phyloP scores from a whole-genome alignment of 2,329 filamentous ascomycete genomes.

The Diplodia intermedia region DNA sequence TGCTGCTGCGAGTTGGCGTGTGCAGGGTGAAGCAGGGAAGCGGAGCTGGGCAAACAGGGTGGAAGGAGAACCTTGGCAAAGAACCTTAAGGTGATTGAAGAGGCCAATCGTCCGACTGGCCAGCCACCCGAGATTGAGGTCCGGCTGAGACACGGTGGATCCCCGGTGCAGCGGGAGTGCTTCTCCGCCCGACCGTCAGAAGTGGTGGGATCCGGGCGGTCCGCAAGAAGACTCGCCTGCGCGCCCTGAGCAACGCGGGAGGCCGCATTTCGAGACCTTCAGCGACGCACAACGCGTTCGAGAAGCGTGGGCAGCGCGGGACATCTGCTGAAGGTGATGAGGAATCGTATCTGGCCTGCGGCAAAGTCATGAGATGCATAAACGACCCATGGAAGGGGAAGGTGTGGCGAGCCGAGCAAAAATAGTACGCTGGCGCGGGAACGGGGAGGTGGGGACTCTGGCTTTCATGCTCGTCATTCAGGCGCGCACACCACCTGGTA shows the following conservation, averaged over 20 bases:
- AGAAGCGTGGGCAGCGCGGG: background rate
- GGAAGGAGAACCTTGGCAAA: slow-evolving; percentile 14
- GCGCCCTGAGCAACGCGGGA: background rate
- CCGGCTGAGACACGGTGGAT: slow-evolving; percentile 18
- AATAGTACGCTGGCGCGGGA: slow-evolving; percentile 13
- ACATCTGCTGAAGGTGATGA: background rate
- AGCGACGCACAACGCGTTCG: background rate
- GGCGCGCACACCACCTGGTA: slow-evolving; percentile 24
- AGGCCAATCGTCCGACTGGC: slow-evolving; percentile 27
- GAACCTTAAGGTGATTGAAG: slow-evolving; percentile 23
- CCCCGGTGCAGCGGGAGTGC: slow-evolving; percentile 19
- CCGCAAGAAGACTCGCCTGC: slow-evolving; percentile 8
- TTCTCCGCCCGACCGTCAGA: slow-evolving; percentile 3
- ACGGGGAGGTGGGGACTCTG: slow-evolving; percentile 11
- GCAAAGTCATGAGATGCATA: slow-evolving; percentile 22
- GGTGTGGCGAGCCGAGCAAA: slow-evolving; percentile 19
- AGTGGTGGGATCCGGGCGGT: slow-evolving; percentile 8
- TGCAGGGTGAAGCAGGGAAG: slow-evolving; percentile 5
- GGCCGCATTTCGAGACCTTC: background rate
- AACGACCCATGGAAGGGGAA: slow-evolving; percentile 13
- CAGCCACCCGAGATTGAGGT: slow-evolving; percentile 15
- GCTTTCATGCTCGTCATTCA: slow-evolving; percentile 27
- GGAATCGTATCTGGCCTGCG: background rate
- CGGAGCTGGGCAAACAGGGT: background rate
- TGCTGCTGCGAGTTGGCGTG: slow-evolving; percentile 1